Evolutionary conservation across 306 rosid species (phyloP).

Genomic region (Begonia masoniana): DNA sequence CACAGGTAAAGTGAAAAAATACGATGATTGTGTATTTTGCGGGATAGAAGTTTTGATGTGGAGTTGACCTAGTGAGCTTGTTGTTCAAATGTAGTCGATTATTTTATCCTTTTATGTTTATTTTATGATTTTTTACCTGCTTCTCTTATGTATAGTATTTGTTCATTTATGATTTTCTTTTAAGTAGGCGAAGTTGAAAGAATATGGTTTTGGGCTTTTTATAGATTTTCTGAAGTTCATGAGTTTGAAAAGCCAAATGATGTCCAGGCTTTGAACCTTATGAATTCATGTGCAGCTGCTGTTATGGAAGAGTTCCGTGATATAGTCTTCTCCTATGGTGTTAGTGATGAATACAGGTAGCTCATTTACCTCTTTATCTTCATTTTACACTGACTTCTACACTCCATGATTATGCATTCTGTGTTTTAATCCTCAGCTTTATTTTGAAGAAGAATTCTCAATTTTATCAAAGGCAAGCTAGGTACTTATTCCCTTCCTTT

Average conservation of each 20-base stretch:
- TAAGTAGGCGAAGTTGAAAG: not conserved
- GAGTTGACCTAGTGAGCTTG: too few relatives aligned
- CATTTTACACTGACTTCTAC: slow-evolving; percentile 1
- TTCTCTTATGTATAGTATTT: too few relatives aligned
- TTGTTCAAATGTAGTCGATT: too few relatives aligned
- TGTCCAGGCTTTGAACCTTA: slow-evolving; percentile 61
- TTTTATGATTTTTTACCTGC: too few relatives aligned
- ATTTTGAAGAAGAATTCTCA: slow-evolving; percentile 46
- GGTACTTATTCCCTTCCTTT: slow-evolving; percentile 12
- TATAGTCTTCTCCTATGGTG: slow-evolving; percentile 63
- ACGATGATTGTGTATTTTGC: not conserved
- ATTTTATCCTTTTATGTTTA: too few relatives aligned
- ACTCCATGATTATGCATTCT: not conserved
- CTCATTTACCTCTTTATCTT: not conserved
- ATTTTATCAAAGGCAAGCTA: slow-evolving; percentile 41
- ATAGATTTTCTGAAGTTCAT: slow-evolving; percentile 52
- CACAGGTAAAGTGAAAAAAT: slow-evolving; percentile 26
- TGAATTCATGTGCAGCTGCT: slow-evolving; percentile 68
- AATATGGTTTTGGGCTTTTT: slow-evolving; percentile 1
- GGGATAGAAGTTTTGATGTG: too few relatives aligned
- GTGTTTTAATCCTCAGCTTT: slow-evolving; percentile 30
- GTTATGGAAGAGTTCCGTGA: slow-evolving; percentile 58
- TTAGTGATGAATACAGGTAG: slow-evolving; percentile 63
- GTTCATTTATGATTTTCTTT: not conserved
- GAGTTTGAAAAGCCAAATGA: slow-evolving; percentile 85